These are phyloP conservation scores for Quercus bicolor DNA, from an alignment of 306 rosid genomes.

Conservation along the genomic window DNA sequence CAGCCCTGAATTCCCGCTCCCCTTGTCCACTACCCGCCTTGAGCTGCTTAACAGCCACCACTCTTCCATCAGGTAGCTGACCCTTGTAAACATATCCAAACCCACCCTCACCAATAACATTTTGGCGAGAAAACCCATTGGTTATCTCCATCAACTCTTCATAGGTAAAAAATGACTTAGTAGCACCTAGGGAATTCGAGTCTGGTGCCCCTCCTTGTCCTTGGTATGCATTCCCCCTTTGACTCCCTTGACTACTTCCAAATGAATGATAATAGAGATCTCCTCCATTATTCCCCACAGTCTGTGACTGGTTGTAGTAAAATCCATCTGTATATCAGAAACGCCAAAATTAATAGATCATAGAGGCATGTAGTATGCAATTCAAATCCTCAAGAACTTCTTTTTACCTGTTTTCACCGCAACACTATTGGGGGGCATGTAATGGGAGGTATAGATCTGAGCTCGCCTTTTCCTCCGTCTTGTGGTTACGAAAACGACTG, in stretches of 20 bases:
- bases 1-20: conserved; percentile 84
- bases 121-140: conserved; percentile 53
- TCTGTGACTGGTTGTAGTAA: conserved; percentile 42
- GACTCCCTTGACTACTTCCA: conserved; percentile 37
- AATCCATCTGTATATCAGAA: conserved; percentile 46
- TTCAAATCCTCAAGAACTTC: neutral
- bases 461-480: conserved; percentile 29
- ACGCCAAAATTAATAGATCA: conserved; percentile 14
- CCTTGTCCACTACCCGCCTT: conserved; percentile 96
- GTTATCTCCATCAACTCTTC: conserved; percentile 68
- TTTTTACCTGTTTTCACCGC: conserved; percentile 42
- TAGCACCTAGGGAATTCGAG: conserved; percentile 20
- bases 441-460: conserved; percentile 15
- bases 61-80: conserved; percentile 58
- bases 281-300: conserved; percentile 23
- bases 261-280: conserved; percentile 26
- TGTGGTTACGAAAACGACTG: conserved; percentile 11
- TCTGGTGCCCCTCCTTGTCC: conserved; percentile 37
- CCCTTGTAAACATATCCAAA: conserved; percentile 87
- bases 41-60: conserved; percentile 77
- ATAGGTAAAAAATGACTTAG: conserved; percentile 52
- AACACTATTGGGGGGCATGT: conserved; percentile 29
- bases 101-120: conserved; percentile 86
- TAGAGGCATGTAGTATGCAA: conserved; percentile 1
- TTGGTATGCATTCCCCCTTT: conserved; percentile 22